Evolutionary conservation across 169 alveolate species (phyloP), one percentile per base, ranked within the genome.

Genomic region (Cyclospora cayetanensis): DNA sequence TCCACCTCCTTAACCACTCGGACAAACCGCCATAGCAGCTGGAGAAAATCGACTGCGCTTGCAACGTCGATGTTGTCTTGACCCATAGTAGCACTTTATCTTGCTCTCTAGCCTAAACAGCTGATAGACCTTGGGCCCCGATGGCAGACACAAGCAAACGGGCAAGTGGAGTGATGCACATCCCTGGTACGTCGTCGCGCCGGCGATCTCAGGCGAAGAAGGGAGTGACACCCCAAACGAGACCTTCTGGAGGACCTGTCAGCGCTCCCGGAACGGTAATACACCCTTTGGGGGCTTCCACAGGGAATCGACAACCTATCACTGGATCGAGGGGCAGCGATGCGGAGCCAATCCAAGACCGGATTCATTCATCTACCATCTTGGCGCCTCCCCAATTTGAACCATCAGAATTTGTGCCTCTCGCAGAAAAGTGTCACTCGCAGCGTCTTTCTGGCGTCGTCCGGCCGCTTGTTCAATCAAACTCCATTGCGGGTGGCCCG

Each of bases 1-100:
- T 87, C 92, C 79, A 72, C 82, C 92, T 87, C 92, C 92, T 87
- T 87, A 87, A 87, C 92, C 92, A 87, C 85, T 50, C 84, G 84
- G 92, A 83, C 90, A 83, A 68, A 83, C 90, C 90, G 92, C 92
- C 92, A 27, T 22, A 60, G 18, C 37, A 31, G 31, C 12, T 31
- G 31, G 11, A 15, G 35, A 25, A 35, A 12, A 22, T 3, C 9
- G 31, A 27, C 27, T 60, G 18, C 27, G 7, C 22, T 50, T 50
- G 2, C 63, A 1, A 50, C 63, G 63, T 50, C 63, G 63, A 18
- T 18, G 12, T 50, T n/a, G 12, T 50, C 63, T n/a, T 0, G 27
- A 50, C 27, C 0, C 63, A 18, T n/a, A n/a, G n/a, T n/a, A n/a
- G n/a, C n/a, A n/a, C n/a, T n/a, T n/a, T n/a, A n/a, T n/a, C n/a